Base-by-base conservation (phyloP, 2,329 filamentous ascomycete genomes). In the Lecanicillium sp. region DNA sequence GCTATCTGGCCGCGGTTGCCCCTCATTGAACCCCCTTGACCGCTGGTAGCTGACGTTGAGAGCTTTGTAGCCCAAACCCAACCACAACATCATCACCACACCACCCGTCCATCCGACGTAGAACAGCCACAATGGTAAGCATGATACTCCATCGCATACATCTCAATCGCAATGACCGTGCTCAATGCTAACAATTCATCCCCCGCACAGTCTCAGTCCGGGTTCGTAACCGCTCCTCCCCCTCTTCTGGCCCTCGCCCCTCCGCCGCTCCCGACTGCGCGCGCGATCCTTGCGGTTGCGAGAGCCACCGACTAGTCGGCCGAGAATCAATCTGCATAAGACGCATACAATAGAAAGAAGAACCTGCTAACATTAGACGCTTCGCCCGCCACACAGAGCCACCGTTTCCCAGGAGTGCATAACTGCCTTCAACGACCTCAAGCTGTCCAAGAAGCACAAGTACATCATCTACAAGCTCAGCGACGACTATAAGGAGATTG, bases 381-480 rank as follows among this genome's bases (percentile, higher is more conserved):
- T 4, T 5, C 20, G 12, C 4, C 17, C 18, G 17, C n/a, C n/a
- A n/a, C 6, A 30, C 64, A 88, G 84, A 74, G 83, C 84, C 53
- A 72, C 73, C 60, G 79, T 88, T 55, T 68, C 74, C 49, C 73
- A 77, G 59, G 83, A 89, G 44, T 88, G 84, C 75, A 77, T 79
- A 60, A 61, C 62, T 50, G 64, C 69, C 44, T 90, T 82, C 76
- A 87, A 89, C 65, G 81, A 89, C 52, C 76, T 90, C 50, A 90
- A 90, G 78, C 79, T 88, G 53, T 72, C 67, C 66, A 88, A 88
- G 68, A 79, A 78, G 71, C 73, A 79, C 71, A 89, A 87, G 69
- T 94, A 77, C 75, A 83, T 92, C 69, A 79, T 92, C 73, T 90
- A 77, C 81, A 87, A 88, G 75, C 79, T 92, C 60, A 82, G 80